These are phyloP conservation scores for Orbilia quercus DNA, from an alignment of 2,329 filamentous ascomycete species.

Conservation along the genomic window DNA sequence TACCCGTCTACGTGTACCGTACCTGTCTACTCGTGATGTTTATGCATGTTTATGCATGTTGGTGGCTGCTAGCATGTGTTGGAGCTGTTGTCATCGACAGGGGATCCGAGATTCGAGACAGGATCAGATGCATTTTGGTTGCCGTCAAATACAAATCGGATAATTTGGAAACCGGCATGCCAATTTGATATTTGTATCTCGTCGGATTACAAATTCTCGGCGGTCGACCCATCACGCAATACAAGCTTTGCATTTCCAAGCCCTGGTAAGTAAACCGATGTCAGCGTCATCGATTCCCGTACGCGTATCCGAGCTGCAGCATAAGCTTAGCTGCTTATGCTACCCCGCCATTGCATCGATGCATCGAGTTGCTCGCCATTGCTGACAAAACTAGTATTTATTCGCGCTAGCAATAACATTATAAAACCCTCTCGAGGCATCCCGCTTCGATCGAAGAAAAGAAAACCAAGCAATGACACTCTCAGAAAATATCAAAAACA, in stretches of 20 bases:
- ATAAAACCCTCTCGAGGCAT: conserved; percentile 11
- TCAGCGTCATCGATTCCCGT: conserved; percentile 37
- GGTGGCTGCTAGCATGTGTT: no score
- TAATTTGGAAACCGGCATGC: no score
- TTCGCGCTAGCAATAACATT: no score
- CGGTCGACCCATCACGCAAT: conserved; percentile 20
- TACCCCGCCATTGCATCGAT: conserved; percentile 39
- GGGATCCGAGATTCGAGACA: no score
- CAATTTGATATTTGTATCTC: background rate
- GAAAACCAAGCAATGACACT: conserved; percentile 37
- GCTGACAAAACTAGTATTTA: conserved; percentile 43
- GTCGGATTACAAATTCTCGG: conserved; percentile 27
- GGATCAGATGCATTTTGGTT: no score
- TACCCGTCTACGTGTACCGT: no score
- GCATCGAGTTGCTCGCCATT: background rate
- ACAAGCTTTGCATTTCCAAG: background rate
- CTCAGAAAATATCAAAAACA: conserved; percentile 37
- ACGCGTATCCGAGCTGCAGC: conserved; percentile 28
- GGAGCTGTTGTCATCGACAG: no score
- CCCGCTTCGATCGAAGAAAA: background rate
- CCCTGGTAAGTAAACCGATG: conserved; percentile 17
- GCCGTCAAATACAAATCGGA: no score
- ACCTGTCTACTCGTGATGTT: no score
- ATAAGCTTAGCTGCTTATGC: conserved; percentile 49
- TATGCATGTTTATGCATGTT: no score